Evolutionary conservation across 2,329 filamentous ascomycete genomes (phyloP), one percentile per base, ranked within the genome.

Genomic region (Claviceps spartinae): DNA sequence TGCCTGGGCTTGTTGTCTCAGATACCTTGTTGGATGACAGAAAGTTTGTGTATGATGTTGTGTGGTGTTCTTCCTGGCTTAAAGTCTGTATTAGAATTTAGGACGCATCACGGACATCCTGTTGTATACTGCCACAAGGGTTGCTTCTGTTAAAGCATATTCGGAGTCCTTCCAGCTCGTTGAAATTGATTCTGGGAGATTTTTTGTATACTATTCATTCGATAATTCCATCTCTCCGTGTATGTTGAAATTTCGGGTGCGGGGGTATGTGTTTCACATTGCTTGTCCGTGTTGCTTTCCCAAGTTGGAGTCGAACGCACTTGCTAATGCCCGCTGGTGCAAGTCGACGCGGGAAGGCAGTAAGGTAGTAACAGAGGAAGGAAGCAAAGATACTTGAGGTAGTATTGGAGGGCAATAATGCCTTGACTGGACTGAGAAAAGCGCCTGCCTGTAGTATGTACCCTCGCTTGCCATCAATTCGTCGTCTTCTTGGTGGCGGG

Each of bases 1-100:
- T 50, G 54, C 55, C 57, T 60, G 52, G 56, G 56, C 59, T 51
- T 41, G n/a, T 44, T 30, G 60, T 67, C 63, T 69, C 72, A 73
- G 72, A 78, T 78, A 78, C 76, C 75, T 78, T 78, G 75, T 78
- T 77, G 74, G 70, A 78, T 75, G 75, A 75, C 66, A 67, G 63
- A 68, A 55, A 56, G 55, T 36, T 37, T 44, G 48, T 50, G 13
- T 9, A 42, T 37, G 26, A 22, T 36, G 22, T 42, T 42, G 9
- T 11, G 30, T 34, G 30, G 30, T 34, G 30, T 34, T 34, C 30
- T 34, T 34, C 9, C 30, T 11, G 30, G 30, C 3, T 34, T 11
- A 4, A 34, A 34, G 30, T 34, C 11, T 34, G 30, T 34, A 11
- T 11, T 2, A 8, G 26, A 30, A 30, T 8, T 8, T 34, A 34